A percentile compares a stretch with the other conserved stretches of the same genome.
Conservation (phyloP, 2,329 filamentous ascomycete genomes). For the Cordyceps cicadae region DNA sequence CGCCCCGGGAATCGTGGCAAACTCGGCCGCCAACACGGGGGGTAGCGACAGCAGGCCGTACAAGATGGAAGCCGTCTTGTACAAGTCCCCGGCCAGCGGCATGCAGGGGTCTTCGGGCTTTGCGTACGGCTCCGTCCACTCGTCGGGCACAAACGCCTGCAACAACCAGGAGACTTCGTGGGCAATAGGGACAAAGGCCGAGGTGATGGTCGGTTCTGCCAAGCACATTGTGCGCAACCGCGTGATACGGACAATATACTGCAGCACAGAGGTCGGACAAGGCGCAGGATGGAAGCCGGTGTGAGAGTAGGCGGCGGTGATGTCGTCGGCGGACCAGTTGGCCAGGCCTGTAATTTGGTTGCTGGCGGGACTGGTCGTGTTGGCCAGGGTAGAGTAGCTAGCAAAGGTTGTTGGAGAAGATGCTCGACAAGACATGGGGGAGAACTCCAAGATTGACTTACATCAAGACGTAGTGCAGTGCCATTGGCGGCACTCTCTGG, state of each 20-base stretch:
- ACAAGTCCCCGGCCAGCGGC: slow-evolving; percentile 1
- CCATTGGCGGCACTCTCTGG: neutral
- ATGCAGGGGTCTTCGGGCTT: slow-evolving; percentile 2
- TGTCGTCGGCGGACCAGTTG: slow-evolving; percentile 5
- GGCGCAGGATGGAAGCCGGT: slow-evolving; percentile 7
- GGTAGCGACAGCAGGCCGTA: slow-evolving; percentile 1
- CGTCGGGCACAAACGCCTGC: neutral
- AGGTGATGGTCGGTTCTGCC: neutral
- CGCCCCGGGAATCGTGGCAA: neutral
- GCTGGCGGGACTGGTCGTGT: slow-evolving; percentile 3
- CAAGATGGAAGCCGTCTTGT: neutral
- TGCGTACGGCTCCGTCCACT: slow-evolving; percentile 6
- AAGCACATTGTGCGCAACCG: neutral
- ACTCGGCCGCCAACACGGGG: neutral
- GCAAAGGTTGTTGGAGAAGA: neutral
- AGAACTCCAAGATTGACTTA: neutral
- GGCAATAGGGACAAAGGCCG: slow-evolving; percentile 1
- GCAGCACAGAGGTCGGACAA: slow-evolving; percentile 5
- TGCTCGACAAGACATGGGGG: neutral
- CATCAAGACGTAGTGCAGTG: slow-evolving; percentile 7
- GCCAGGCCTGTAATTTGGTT: slow-evolving; percentile 3
- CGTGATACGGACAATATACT: slow-evolving; percentile 8
- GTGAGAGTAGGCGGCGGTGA: slow-evolving; percentile 7
- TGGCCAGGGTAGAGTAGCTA: slow-evolving; percentile 5
- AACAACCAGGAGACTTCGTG: neutral